A percentile compares a stretch with the other conserved stretches of the same genome.
phyloP scores from a whole-genome alignment of 768 basidiomycete genomes.

The Austroboletus eburneus region DNA sequence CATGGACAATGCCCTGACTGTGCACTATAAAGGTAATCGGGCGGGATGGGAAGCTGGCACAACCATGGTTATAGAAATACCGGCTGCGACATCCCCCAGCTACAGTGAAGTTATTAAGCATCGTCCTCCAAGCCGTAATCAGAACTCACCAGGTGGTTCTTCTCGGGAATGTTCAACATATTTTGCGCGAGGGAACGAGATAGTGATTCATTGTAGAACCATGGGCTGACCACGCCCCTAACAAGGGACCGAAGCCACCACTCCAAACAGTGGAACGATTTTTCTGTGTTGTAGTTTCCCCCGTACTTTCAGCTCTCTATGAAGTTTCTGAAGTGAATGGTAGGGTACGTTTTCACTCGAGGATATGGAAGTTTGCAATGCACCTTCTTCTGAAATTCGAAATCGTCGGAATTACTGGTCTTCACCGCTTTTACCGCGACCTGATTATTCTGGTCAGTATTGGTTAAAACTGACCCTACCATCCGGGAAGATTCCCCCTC shows the following conservation, averaged over 20 bases:
- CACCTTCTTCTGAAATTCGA: background rate
- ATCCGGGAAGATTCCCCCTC: constrained; percentile 2
- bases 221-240: constrained; percentile 34
- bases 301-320: constrained; percentile 26
- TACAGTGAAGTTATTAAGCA: background rate
- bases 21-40: constrained; percentile 37
- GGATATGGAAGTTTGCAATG: no score
- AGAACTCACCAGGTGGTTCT: constrained; percentile 13
- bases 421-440: constrained; percentile 20
- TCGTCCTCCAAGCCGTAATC: background rate
- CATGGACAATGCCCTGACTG: no score
- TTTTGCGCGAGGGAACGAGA: constrained; percentile 14
- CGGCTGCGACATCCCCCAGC: constrained; percentile 21
- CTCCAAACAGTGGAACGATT: constrained; percentile 29
- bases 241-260: constrained; percentile 27
- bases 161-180: background rate
- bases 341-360: background rate
- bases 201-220: constrained; percentile 29
- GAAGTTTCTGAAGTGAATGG: constrained; percentile 19
- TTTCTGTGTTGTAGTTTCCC: constrained; percentile 17
- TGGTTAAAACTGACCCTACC: background rate
- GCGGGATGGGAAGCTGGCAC: background rate
- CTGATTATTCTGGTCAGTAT: no score
- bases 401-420: background rate
- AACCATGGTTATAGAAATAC: background rate